Conservation (phyloP, 352 stramenopile genomes). For the Thalassiosira exigua region DNA sequence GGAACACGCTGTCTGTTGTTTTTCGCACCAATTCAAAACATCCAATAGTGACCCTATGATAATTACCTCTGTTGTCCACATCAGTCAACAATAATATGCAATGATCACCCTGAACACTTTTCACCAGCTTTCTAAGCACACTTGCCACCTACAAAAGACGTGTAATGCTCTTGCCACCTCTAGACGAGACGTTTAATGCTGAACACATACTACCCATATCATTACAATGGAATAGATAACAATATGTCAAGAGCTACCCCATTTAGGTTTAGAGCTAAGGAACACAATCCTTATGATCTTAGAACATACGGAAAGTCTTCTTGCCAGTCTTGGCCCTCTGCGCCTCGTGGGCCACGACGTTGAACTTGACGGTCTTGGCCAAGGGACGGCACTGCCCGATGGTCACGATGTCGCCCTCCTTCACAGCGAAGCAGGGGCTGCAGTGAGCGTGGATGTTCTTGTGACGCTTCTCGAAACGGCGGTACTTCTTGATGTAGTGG, state of each 20-base stretch:
- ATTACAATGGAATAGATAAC: background rate
- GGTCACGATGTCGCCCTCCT: slow-evolving; percentile 99
- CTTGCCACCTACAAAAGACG: too few species aligned
- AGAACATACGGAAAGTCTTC: slow-evolving; percentile 99
- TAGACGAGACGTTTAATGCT: too few species aligned
- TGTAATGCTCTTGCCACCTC: too few species aligned
- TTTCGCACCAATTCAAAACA: too few species aligned
- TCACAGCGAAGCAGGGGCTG: slow-evolving; percentile 95
- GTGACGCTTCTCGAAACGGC: slow-evolving; percentile 99
- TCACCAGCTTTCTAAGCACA: too few species aligned
- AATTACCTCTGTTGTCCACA: too few species aligned
- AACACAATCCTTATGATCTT: slow-evolving; percentile 50
- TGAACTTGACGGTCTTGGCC: slow-evolving; percentile 99
- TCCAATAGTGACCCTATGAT: too few species aligned
- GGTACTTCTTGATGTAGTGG: slow-evolving; percentile 99
- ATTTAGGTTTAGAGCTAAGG: slow-evolving; percentile 41
- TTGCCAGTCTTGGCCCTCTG: slow-evolving; percentile 95
- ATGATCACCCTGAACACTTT: too few species aligned
- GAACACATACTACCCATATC: too few species aligned
- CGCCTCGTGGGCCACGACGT: slow-evolving; percentile 98
- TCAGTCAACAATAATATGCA: too few species aligned
- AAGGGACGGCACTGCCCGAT: slow-evolving; percentile 99
- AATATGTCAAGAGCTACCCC: slow-evolving; percentile 22
- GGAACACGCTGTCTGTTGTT: too few species aligned
- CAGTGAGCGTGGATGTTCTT: slow-evolving; percentile 99